Evolutionary conservation across 164 flowering plant genomes (phyloP), one percentile per base, ranked within the genome.

Genomic region (Vitis cinerea): DNA sequence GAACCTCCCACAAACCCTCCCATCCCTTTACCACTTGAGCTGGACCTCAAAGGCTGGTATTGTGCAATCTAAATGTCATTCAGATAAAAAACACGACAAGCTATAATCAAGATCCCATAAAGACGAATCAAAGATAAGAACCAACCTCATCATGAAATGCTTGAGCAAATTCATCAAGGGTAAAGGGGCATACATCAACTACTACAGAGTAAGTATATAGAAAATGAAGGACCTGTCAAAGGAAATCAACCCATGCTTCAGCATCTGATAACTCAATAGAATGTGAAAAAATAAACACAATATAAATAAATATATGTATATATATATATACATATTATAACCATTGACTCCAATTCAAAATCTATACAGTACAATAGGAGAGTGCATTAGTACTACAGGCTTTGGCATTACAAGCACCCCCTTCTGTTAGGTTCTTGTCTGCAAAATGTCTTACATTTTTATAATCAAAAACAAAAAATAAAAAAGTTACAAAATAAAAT

Each of bases 81-180:
- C 29, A 50, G 44, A 48, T 50, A 66, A n/a, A 10, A 37, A 23
- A 12, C 56, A 63, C n/a, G 30, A 3, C 15, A 37, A n/a, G 30
- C 50, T 49, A 15, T 4, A 59, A 29, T 8, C 29, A n/a, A 6
- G 9, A 27, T 8, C n/a, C 4, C 17, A 47, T n/a, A 13, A 19
- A 49, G 11, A 13, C 6, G 9, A 48, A 9, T 23, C 19, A 66
- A 68, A 50, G 50, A 69, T 53, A 15, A 76, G 57, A 65, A 68
- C 66, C 70, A 27, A 91, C 99, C 97, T 91, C 87, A 65, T 91
- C 93, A 82, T 83, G 87, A 82, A 95, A 95, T 81, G 98, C 91
- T 75, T 85, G 90, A 65, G 88, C 91, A 83, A 95, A 87, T 83
- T 91, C 97, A 80, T 95, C 97, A 17, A 95, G 77, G 47, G 96